phyloP scores from a whole-genome alignment of 2,329 filamentous ascomycete genomes.

The Pezicula rhizophila region DNA sequence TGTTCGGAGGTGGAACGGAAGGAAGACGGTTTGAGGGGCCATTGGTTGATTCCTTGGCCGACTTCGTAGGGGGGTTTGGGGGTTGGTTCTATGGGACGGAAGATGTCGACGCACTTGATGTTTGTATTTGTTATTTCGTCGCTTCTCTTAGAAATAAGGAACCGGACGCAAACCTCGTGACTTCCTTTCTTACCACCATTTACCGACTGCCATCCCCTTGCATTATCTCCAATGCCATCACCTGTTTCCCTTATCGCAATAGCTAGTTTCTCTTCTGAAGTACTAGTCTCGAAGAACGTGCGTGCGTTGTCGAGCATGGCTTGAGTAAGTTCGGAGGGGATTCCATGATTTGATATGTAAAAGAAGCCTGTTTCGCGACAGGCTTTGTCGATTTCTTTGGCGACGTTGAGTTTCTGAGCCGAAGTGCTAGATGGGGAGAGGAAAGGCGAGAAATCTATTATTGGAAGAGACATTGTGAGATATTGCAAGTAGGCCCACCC shows the following conservation, averaged over 20 bases:
- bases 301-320: neutral
- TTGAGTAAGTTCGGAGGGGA: neutral
- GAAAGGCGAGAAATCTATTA: conserved; percentile 7
- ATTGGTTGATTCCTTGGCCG: conserved; percentile 10
- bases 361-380: conserved; percentile 12
- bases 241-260: conserved; percentile 2
- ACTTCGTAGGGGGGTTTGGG: conserved; percentile 5
- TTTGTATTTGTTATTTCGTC: neutral
- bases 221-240: conserved; percentile 7
- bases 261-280: conserved; percentile 5
- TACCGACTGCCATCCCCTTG: conserved; percentile 6
- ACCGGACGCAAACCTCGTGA: conserved; percentile 5
- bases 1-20: conserved; percentile 6
- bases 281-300: conserved; percentile 4
- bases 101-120: conserved; percentile 8
- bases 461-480: neutral
- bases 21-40: conserved; percentile 2
- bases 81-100: conserved; percentile 5
- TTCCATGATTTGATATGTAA: conserved; percentile 9
- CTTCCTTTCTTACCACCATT: conserved; percentile 1
- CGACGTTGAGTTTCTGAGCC: neutral
- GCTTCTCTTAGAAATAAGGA: neutral
- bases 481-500: too few species aligned
- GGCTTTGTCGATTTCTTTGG: conserved; percentile 6
- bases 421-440: conserved; percentile 2